Conservation (phyloP, 2,329 filamentous ascomycete genomes). For the Biscogniauxia marginata region DNA sequence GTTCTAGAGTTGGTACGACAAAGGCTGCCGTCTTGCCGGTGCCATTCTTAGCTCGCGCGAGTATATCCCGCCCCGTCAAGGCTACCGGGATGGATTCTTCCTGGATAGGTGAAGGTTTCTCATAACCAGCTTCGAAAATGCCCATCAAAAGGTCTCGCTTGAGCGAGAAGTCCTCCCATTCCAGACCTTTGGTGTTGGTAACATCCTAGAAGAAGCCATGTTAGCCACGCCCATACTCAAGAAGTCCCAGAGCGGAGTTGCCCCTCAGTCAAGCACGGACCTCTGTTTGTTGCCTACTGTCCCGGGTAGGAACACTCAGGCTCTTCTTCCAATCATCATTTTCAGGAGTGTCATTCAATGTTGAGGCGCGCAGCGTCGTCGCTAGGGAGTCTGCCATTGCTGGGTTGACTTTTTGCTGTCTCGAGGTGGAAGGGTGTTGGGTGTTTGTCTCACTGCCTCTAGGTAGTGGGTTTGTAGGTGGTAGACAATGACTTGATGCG, state of each 20-base stretch:
- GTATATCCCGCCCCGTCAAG: slow-evolving; percentile 88
- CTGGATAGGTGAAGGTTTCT: slow-evolving; percentile 98
- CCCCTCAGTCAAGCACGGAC: slow-evolving; percentile 40
- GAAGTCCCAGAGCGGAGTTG: background rate
- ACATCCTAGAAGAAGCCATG: slow-evolving; percentile 68
- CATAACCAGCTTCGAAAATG: slow-evolving; percentile 98
- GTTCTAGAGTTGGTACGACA: slow-evolving; percentile 90
- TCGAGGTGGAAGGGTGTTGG: background rate
- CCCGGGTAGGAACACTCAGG: slow-evolving; percentile 70
- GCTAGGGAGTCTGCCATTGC: slow-evolving; percentile 33
- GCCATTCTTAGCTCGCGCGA: slow-evolving; percentile 96
- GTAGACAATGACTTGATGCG: background rate
- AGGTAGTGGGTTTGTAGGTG: background rate
- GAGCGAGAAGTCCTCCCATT: slow-evolving; percentile 96
- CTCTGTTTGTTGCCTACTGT: slow-evolving; percentile 79
- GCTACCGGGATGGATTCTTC: slow-evolving; percentile 98
- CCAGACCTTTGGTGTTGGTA: slow-evolving; percentile 93
- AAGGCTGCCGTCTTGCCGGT: slow-evolving; percentile 98
- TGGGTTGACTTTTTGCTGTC: slow-evolving; percentile 6
- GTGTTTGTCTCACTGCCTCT: background rate
- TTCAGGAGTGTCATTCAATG: slow-evolving; percentile 46
- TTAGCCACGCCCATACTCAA: background rate
- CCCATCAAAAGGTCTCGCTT: slow-evolving; percentile 97
- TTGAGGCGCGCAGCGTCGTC: slow-evolving; percentile 36
- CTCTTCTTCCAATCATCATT: slow-evolving; percentile 72